Conservation (phyloP, 164 flowering plant genomes). For the Stephania cephalantha region DNA sequence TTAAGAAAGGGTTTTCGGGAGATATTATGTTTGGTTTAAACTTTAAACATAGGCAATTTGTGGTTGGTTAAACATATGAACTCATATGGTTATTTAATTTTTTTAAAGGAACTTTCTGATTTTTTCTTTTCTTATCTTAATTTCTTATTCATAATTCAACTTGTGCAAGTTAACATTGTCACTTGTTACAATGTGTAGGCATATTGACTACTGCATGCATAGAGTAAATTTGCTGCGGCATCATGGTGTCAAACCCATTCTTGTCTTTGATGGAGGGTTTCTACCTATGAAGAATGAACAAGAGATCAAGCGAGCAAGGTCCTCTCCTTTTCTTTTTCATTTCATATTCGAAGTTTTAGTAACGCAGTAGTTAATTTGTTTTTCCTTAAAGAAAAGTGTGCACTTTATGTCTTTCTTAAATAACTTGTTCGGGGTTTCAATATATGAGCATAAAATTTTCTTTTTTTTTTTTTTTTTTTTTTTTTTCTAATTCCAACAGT, state of each 20-base stretch:
- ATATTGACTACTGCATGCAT: constrained; percentile 93
- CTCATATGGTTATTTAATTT: too few species aligned
- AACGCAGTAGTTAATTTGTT: neutral
- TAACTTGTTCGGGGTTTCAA: too few species aligned
- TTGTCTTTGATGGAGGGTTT: constrained; percentile 94
- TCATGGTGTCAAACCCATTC: constrained; percentile 84
- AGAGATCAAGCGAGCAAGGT: constrained; percentile 92
- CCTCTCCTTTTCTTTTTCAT: constrained; percentile 2
- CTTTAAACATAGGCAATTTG: neutral
- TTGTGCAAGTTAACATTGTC: constrained; percentile 3
- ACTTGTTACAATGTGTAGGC: constrained; percentile 45
- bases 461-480: too few species aligned
- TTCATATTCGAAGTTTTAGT: neutral
- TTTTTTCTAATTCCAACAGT: too few species aligned
- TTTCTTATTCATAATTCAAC: neutral
- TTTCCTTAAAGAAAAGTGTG: too few species aligned
- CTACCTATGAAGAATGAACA: constrained; percentile 93
- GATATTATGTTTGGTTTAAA: neutral
- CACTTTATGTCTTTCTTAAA: too few species aligned
- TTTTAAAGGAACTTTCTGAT: neutral
- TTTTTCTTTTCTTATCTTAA: neutral
- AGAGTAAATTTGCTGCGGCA: constrained; percentile 84
- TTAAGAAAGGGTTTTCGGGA: neutral
- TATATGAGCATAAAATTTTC: too few species aligned
- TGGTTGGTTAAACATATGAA: neutral